Conservation (phyloP, 2,329 filamentous ascomycete genomes). For the Botrytis cinerea region DNA sequence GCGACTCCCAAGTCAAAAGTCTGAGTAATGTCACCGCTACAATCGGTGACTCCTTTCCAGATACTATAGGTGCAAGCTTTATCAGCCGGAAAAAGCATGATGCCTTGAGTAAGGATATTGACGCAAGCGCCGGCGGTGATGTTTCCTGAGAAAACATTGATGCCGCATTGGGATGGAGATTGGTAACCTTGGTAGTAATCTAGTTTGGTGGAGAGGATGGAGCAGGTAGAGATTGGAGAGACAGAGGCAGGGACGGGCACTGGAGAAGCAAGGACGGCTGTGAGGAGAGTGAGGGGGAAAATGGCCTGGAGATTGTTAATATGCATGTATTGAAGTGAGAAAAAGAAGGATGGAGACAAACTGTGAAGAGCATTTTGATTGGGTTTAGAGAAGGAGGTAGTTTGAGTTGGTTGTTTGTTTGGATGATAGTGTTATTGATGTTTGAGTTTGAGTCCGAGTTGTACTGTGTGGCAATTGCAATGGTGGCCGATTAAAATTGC, state of each 20-base stretch:
- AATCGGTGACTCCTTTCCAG: slow-evolving; percentile 1
- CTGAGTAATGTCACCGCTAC: not conserved
- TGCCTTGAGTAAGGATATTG: slow-evolving; percentile 5
- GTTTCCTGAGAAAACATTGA: slow-evolving; percentile 11
- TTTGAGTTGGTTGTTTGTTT: not conserved
- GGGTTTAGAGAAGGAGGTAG: not conserved
- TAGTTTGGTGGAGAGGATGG: not conserved
- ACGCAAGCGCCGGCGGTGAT: slow-evolving; percentile 13
- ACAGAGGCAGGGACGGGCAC: not conserved
- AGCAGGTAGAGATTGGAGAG: not conserved
- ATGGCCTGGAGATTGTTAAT: slow-evolving; percentile 14
- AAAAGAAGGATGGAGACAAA: not conserved
- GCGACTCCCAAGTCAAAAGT: not conserved
- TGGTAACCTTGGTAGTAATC: slow-evolving; percentile 22
- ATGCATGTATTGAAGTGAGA: not conserved
- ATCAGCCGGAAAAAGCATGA: slow-evolving; percentile 13
- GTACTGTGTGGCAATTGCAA: not conserved
- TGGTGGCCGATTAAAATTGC: not conserved
- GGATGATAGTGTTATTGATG: not conserved
- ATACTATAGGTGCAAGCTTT: not conserved
- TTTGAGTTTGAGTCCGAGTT: not conserved
- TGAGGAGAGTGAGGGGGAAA: slow-evolving; percentile 12
- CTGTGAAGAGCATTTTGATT: slow-evolving; percentile 23
- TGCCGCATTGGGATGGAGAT: slow-evolving; percentile 2
- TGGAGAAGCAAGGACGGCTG: slow-evolving; percentile 1